Percentiles rank a stretch among this genome's conserved stretches.
Evolutionary conservation across 257 asterid genomes (phyloP).

Genomic region (Solanum acaule): DNA sequence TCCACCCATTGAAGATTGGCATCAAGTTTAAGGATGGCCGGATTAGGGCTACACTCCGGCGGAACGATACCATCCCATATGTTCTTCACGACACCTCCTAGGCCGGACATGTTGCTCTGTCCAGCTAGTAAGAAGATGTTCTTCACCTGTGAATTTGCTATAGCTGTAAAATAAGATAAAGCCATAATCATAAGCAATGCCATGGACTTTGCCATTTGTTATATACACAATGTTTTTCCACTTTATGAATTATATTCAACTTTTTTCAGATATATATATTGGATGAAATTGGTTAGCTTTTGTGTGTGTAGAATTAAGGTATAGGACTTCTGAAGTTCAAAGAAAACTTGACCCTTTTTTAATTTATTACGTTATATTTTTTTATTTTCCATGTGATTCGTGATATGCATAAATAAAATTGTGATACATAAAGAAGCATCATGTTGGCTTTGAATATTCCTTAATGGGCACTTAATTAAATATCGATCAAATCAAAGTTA

Average conservation of each 20-base stretch:
- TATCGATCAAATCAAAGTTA: background rate
- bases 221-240: background rate
- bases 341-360: background rate
- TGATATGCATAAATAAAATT: background rate
- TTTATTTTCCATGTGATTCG: background rate
- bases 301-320: background rate
- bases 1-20: background rate
- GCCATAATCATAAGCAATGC: background rate
- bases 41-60: background rate
- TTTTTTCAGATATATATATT: background rate
- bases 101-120: slow-evolving; percentile 18
- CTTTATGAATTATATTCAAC: background rate
- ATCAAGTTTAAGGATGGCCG: background rate
- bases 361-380: background rate
- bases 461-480: background rate
- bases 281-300: background rate
- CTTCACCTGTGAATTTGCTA: background rate
- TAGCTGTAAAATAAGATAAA: background rate
- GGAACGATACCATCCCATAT: slow-evolving; percentile 12
- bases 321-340: background rate
- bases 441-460: background rate
- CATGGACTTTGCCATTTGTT: background rate
- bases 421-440: background rate
- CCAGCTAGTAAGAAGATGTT: slow-evolving; percentile 12
- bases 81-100: slow-evolving; percentile 7